Conservation (phyloP, 768 basidiomycete species). For the Galerina marginata region DNA sequence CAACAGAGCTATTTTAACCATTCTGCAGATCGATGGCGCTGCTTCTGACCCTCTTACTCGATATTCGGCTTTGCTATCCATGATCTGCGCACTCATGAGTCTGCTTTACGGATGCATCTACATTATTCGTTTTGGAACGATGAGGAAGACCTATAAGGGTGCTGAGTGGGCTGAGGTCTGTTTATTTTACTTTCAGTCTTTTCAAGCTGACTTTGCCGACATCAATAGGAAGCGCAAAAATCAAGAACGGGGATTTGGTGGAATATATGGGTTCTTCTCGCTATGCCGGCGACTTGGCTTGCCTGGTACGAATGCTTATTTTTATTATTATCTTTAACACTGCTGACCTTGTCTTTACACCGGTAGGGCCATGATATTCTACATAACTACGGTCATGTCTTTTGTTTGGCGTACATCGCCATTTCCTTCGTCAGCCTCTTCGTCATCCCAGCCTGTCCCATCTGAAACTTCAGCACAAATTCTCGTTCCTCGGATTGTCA, state of each 20-base stretch:
- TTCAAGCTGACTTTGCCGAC: not conserved
- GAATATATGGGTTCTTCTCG: slow-evolving; percentile 72
- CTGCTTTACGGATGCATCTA: slow-evolving; percentile 64
- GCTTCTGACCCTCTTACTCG: slow-evolving; percentile 55
- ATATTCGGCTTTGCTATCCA: slow-evolving; percentile 56
- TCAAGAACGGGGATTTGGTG: slow-evolving; percentile 35
- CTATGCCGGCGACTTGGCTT: slow-evolving; percentile 67
- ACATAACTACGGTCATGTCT: slow-evolving; percentile 58
- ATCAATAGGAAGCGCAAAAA: slow-evolving; percentile 53
- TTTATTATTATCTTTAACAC: not conserved
- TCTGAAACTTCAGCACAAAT: not conserved
- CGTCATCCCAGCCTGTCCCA: slow-evolving; percentile 30
- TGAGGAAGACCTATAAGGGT: slow-evolving; percentile 65
- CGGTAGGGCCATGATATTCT: slow-evolving; percentile 61
- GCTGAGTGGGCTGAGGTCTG: slow-evolving; percentile 63
- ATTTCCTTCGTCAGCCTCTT: slow-evolving; percentile 30
- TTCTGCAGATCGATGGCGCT: slow-evolving; percentile 39
- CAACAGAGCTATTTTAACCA: slow-evolving; percentile 34
- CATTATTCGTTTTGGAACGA: slow-evolving; percentile 63
- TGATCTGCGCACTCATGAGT: slow-evolving; percentile 63
- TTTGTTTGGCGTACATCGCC: slow-evolving; percentile 65
- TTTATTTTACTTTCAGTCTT: not conserved
- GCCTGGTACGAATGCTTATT: slow-evolving; percentile 45
- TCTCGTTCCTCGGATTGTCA: slow-evolving; percentile 45
- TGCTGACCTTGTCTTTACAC: not conserved